phyloP scores from a whole-genome alignment of 371 early-diverging fungal species.

The Mortierella sp. region DNA sequence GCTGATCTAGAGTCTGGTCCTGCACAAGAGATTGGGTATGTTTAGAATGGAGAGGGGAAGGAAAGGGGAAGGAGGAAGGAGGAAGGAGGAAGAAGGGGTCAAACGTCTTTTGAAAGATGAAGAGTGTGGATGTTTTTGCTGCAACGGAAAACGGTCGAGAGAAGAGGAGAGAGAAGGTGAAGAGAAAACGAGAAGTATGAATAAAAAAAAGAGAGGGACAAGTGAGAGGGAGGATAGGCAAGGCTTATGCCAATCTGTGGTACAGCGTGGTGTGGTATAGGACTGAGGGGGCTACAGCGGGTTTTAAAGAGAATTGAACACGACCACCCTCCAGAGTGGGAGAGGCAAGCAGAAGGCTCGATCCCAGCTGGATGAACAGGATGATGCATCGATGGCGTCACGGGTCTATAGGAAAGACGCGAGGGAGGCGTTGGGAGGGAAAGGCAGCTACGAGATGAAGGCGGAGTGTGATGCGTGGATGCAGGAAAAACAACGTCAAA shows the following conservation, averaged over 20 bases:
- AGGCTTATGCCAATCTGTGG: background rate
- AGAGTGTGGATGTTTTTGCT: no score
- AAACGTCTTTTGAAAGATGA: no score
- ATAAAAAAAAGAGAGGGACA: constrained; percentile 3
- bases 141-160: background rate
- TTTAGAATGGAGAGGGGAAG: background rate
- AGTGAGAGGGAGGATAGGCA: background rate
- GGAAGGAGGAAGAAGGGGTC: no score
- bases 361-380: background rate
- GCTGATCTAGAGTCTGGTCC: background rate
- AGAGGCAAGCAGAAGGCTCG: no score
- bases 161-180: background rate
- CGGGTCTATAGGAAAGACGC: constrained; percentile 4
- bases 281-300: no score
- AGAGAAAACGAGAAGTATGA: background rate
- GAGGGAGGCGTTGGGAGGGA: background rate
- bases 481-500: background rate
- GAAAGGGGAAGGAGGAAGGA: background rate
- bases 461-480: background rate
- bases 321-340: no score
- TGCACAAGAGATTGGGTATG: background rate
- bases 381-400: constrained; percentile 23
- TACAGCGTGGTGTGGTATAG: background rate
- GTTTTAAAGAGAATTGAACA: background rate
- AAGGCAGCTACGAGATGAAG: background rate